These are phyloP conservation scores for Fusarium sp. DNA, from an alignment of 2,329 filamentous ascomycete genomes.

Conservation along the genomic window DNA sequence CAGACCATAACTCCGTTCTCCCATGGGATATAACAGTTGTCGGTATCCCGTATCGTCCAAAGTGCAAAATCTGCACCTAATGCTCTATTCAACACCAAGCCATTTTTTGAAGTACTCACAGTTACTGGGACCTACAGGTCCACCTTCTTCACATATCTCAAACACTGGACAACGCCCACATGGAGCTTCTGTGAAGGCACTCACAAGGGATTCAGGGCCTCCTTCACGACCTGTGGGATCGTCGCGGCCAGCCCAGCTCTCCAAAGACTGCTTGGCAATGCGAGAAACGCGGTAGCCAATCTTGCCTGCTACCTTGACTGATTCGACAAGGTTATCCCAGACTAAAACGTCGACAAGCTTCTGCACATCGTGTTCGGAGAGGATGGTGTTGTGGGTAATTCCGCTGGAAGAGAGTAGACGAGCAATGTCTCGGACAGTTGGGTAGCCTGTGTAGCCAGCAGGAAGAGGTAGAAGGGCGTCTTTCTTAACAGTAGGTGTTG, in stretches of 20 bases:
- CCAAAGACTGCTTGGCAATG: slow-evolving; percentile 60
- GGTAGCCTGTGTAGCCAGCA: slow-evolving; percentile 81
- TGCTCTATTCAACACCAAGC: slow-evolving; percentile 67
- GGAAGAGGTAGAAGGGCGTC: slow-evolving; percentile 66
- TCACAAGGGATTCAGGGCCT: slow-evolving; percentile 64
- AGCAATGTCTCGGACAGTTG: slow-evolving; percentile 83
- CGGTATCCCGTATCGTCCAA: slow-evolving; percentile 1
- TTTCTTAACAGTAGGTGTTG: slow-evolving; percentile 47
- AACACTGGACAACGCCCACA: slow-evolving; percentile 95
- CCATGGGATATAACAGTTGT: slow-evolving; percentile 17
- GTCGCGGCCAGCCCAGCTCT: slow-evolving; percentile 58
- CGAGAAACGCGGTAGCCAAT: slow-evolving; percentile 68
- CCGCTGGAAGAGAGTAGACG: slow-evolving; percentile 76
- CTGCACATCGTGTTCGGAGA: slow-evolving; percentile 81
- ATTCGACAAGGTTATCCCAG: slow-evolving; percentile 87
- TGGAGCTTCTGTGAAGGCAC: slow-evolving; percentile 87
- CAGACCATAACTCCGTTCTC: slow-evolving; percentile 45
- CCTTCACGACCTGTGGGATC: slow-evolving; percentile 54
- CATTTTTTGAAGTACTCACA: slow-evolving; percentile 94
- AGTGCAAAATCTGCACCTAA: slow-evolving; percentile 19
- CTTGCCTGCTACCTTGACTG: slow-evolving; percentile 63
- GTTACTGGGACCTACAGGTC: slow-evolving; percentile 87
- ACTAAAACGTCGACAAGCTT: slow-evolving; percentile 89
- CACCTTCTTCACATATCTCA: slow-evolving; percentile 89
- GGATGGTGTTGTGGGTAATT: slow-evolving; percentile 78